A percentile compares a stretch with the other conserved stretches of the same genome.
phyloP scores from a whole-genome alignment of 2,329 filamentous ascomycete species.

The Penicillium rolfsii region DNA sequence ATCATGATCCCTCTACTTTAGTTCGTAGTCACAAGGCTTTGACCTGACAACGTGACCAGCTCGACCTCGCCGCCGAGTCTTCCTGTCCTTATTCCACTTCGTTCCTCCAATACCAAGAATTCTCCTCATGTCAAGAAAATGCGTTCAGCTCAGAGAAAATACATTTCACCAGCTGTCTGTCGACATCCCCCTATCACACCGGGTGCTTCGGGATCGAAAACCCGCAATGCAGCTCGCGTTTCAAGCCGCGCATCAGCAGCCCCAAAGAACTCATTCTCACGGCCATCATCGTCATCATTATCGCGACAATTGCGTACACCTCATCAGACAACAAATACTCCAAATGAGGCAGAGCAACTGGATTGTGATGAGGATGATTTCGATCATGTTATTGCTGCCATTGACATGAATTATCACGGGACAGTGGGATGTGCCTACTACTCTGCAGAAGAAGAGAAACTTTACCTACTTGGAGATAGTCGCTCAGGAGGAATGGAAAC shows the following conservation, averaged over 20 bases:
- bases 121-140: conserved; percentile 9
- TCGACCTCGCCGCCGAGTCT: background rate
- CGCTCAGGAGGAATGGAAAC: conserved; percentile 69
- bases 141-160: conserved; percentile 22
- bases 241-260: conserved; percentile 13
- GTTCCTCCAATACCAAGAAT: background rate
- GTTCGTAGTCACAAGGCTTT: background rate
- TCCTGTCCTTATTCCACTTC: background rate
- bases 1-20: background rate
- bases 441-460: conserved; percentile 66
- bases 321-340: conserved; percentile 10
- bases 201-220: conserved; percentile 13
- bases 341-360: conserved; percentile 33
- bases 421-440: conserved; percentile 86
- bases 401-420: conserved; percentile 72
- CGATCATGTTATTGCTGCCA: conserved; percentile 76
- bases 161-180: conserved; percentile 12
- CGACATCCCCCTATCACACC: conserved; percentile 19
- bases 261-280: conserved; percentile 7
- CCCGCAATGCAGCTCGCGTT: background rate
- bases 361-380: conserved; percentile 54
- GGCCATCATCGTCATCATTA: conserved; percentile 10
- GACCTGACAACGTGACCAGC: conserved; percentile 9
- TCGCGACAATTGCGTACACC: conserved; percentile 16
- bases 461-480: conserved; percentile 79